Evolutionary conservation across 2,329 filamentous ascomycete species (phyloP), one percentile per base, ranked within the genome.

Genomic region (Tolypocladium album): DNA sequence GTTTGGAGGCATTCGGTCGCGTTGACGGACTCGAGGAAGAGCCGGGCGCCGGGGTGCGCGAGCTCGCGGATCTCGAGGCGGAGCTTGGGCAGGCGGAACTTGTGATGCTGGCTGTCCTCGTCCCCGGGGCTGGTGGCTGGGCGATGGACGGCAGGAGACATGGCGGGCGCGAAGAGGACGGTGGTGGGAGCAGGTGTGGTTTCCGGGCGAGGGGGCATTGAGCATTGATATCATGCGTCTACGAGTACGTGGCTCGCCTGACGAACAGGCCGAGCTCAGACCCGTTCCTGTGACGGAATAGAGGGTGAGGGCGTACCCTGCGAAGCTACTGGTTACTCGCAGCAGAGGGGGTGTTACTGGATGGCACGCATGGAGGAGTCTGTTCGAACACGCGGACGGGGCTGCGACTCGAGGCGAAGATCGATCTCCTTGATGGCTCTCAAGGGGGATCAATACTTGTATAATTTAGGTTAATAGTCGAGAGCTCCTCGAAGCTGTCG

Each of bases 21-120:
- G 69, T 89, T 82, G 63, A 91, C 76, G 45, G 85, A 76, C 58
- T 75, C 72, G 61, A 96, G 83, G 73, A 96, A 95, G 63, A 84
- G 75, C 39, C 76, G 71, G 6, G 87, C 76, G 60, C 88, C 90
- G 1, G 81, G 72, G 72, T 86, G 82, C 58, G 71, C 68, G 61
- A 87, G 74, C 67, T 88, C 82, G 56, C 80, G 79, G 64, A 86
- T 72, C 67, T 85, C 79, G 56, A 88, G 77, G 22, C 83, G 82
- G 56, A 88, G 77, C 66, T 80, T 84, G 45, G 83, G 83, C 50
- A 79, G 69, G 4, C 72, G 63, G 66, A 81, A 80, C 52, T 61
- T 45, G 58, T 50, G 15, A 42, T 40, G 27, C 17, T 24, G 5
- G 47, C 47, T 7, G 6, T 31, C n/a, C 8, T 15, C 52, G 13